A percentile compares a stretch with the other conserved stretches of the same genome.
Conservation (phyloP, 2,329 filamentous ascomycete genomes). For the Ophiostoma himal-ulmi region DNA sequence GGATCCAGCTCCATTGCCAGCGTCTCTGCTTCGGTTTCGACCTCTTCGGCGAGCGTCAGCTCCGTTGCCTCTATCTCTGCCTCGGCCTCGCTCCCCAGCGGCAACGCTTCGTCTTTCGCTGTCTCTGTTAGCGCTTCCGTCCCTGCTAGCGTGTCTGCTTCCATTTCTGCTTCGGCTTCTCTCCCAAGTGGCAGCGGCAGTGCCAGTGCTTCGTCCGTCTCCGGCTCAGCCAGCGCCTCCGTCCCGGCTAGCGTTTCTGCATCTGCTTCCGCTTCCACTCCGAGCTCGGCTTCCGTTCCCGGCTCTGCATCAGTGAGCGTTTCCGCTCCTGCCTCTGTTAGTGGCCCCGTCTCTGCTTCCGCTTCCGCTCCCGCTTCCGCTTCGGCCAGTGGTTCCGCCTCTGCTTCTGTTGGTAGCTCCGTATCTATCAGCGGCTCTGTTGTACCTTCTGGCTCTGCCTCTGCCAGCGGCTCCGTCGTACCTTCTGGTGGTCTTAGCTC, state of each 20-base stretch:
- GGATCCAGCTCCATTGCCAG: background rate
- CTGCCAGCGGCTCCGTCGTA: background rate
- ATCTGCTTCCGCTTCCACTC: background rate
- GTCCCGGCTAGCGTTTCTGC: background rate
- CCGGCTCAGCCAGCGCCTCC: background rate
- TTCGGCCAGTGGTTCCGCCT: background rate
- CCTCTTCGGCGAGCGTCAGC: too few relatives aligned
- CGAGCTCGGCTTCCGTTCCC: background rate
- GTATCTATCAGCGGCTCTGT: background rate
- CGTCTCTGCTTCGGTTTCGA: background rate
- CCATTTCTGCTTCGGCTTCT: background rate
- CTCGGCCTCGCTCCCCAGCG: background rate
- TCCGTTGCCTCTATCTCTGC: background rate
- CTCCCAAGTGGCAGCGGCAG: background rate
- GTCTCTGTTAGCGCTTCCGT: background rate
- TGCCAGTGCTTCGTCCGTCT: background rate
- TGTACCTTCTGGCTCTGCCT: background rate
- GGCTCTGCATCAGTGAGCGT: background rate
- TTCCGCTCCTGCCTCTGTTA: background rate
- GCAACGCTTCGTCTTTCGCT: background rate
- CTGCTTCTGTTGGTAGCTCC: too few relatives aligned
- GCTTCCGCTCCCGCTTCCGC: background rate
- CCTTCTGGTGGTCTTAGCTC: background rate
- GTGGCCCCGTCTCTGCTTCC: background rate
- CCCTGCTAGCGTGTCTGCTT: background rate